phyloP scores from a whole-genome alignment of 371 early-diverging fungal genomes.

The Conidiobolus incongruus region DNA sequence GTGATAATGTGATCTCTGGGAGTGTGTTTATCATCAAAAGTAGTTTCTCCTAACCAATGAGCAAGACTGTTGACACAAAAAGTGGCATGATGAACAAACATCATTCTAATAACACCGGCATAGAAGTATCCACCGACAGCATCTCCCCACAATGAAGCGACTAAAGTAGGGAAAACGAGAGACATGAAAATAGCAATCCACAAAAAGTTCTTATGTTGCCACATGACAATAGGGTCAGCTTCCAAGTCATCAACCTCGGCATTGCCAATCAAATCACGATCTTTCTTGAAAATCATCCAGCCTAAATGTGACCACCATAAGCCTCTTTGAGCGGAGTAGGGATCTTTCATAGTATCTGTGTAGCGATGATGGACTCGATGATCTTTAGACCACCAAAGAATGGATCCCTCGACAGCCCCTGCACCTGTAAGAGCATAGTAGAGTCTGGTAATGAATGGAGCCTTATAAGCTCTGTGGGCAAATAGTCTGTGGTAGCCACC shows the following conservation, averaged over 20 bases:
- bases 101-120: conserved; percentile 56
- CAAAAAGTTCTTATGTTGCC: conserved; percentile 70
- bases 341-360: conserved; percentile 79
- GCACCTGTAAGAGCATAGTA: conserved; percentile 39
- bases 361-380: conserved; percentile 81
- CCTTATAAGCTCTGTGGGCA: conserved; percentile 50
- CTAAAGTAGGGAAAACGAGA: conserved; percentile 46
- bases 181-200: conserved; percentile 38
- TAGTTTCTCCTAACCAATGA: conserved; percentile 44
- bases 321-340: conserved; percentile 66
- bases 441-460: conserved; percentile 12
- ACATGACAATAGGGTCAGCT: conserved; percentile 44
- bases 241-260: conserved; percentile 71
- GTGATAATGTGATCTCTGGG: conserved; percentile 4
- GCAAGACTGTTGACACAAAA: conserved; percentile 82
- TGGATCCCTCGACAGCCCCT: conserved; percentile 57
- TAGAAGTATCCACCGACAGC: conserved; percentile 61
- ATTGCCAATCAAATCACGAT: conserved; percentile 37
- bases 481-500: conserved; percentile 46
- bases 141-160: conserved; percentile 81
- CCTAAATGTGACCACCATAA: conserved; percentile 68
- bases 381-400: conserved; percentile 62
- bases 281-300: conserved; percentile 68
- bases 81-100: conserved; percentile 76
- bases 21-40: conserved; percentile 2